Evolutionary conservation across 2,329 filamentous ascomycete species (phyloP), one percentile per base, ranked within the genome.

Genomic region (Neoscytalidium dimidiatum): DNA sequence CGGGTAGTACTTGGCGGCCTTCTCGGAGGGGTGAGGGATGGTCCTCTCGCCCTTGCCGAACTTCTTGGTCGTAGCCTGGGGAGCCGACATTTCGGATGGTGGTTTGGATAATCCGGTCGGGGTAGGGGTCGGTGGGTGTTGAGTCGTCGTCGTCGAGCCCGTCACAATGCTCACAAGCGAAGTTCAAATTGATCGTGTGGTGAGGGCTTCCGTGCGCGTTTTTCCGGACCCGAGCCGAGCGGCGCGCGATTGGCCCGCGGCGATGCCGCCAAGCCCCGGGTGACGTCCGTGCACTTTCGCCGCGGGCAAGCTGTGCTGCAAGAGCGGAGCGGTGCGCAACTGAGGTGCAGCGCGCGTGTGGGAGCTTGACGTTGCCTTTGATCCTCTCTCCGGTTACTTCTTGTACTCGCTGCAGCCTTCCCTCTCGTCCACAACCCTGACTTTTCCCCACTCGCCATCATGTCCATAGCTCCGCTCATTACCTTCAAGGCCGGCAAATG

Each of bases 1-100:
- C 82, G 93, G 92, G 86, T 99, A 99, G 92, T 94, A 99, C 87
- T 97, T 98, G 88, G 92, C 89, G 78, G 94, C 94, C 92, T 96
- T 96, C 84, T 97, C 89, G 80, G 87, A 86, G 83, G 86, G 83
- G 83, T 91, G 88, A 82, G 92, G 93, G 83, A 97, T 90, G 83
- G 90, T 88, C 86, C 94, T 90, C 86, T 92, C 91, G 85, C 92
- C 92, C 89, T 95, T 95, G 86, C 93, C 93, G 88, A 97, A 97
- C 88, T 91, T 94, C 92, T 97, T 96, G 79, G 90, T 92, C 84
- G 87, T 85, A 77, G 83, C 63, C 67, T 68, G 68, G 72, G 73
- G 52, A 28, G 77, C 84, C 85, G 90, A 90, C 90, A 92, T 92
- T 81, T 83, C 81, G 82, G 83, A 86, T 85, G 86, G 79, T 83